Evolutionary conservation across 179 eudicot genomes (phyloP), one percentile per base, ranked within the genome.

Genomic region (Vitellaria paradoxa): DNA sequence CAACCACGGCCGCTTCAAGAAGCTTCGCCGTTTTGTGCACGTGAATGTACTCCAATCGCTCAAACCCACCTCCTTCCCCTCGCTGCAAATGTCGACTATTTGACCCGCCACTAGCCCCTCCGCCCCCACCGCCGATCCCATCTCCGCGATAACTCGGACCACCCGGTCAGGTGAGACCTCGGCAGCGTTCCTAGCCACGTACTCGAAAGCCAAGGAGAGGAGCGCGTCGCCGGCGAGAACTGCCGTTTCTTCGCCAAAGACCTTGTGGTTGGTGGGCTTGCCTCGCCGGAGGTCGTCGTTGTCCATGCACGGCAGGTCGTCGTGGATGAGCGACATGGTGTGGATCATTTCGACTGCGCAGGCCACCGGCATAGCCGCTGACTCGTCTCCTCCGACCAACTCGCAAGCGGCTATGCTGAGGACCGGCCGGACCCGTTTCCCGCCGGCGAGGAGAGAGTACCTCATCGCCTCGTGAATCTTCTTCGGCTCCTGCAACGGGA

Each of bases 231-330:
- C 81, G n/a, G 81, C 81, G 17, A 78, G 72, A 42, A 78, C 61
- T 7, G 91, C 91, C 9, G 84, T 87, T 9, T 83, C 85, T 73
- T 89, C 93, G 3, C 88, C 93, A 49, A 79, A 85, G 4, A 87
- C 89, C 74, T 82, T 86, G 73, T 89, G 93, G 57, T 84, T 88
- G 13, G 93, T 88, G 15, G 89, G 89, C 72, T 85, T 89, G 11
- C 93, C 93, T 5, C 93, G 76, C 2, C 93, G 83, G n/a, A 89
- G 86, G 42, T 86, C 93, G 57, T 88, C 93, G 67, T 89, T 86
- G 70, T 89, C 93, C 91, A 89, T 88, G 50, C 93, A 89, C 5
- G 93, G 93, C 23, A 89, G 85, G 68, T 89, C 91, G 63, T 89
- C 93, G 46, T 89, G 93, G 24, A 89, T 88, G 1, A 89, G 82